Base-by-base conservation (phyloP, 208 protist genomes). In the Perkinsela sp. region DNA sequence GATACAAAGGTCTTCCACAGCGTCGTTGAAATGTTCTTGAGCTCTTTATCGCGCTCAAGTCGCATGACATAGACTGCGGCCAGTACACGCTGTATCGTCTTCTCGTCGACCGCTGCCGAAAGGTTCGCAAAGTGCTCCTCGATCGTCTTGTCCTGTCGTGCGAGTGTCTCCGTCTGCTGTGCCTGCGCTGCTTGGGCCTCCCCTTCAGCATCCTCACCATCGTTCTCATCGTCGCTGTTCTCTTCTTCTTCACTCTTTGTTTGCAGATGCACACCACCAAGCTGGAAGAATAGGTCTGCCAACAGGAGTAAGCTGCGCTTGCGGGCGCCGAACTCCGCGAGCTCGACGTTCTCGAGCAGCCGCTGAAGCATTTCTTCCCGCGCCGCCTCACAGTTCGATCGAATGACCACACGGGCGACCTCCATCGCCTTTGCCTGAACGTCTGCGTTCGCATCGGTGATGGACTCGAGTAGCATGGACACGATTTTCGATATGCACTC, bases 391-490 rank as follows among this genome's bases (percentile, higher is more conserved):
- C 85, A 83, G 74, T 92, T 92, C 28, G 89, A 76, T 66, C 80
- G 79, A 69, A 95, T 85, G 70, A 95, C 89, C 71, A 78, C 83
- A 70, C 87, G 78, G 31, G 87, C 88, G n/a, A 85, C 83, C n/a
- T 75, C 74, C 32, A 94, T 72, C 31, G 89, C 81, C 31, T 90
- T 84, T 66, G 87, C 82, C 69, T 89, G 81, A 2, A 95, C 88
- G 67, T 79, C 76, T 72, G 93, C 88, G 31, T 78, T 87, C 68
- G 85, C 85, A 78, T 95, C 87, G 16, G 87, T 87, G 16, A 95
- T 76, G 2, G 85, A 85, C 66, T 91, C 78, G 15, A 94, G 76
- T 32, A 93, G 87, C 81, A 80, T 89, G 71, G 84, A 83, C 67
- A 78, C 77, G 15, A 88, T 29, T 0, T 83, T 79, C n/a, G 91